These are phyloP conservation scores for Phytophthora rubi DNA, from an alignment of 352 stramenopile species.

Conservation along the genomic window DNA sequence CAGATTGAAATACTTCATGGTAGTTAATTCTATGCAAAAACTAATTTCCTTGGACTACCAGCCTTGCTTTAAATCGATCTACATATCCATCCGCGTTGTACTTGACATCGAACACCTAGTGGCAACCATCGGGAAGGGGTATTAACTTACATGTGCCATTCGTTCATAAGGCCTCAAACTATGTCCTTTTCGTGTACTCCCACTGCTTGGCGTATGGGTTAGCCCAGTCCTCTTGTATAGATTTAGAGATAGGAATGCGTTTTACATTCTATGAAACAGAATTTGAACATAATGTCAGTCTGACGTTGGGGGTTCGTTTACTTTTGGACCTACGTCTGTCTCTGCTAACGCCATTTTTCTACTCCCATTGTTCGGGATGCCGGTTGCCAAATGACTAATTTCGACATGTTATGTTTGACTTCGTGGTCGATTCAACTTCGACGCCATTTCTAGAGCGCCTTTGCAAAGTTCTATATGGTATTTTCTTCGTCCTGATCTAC, in stretches of 20 bases:
- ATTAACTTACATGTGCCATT: too few relatives aligned
- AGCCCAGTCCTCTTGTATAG: background rate
- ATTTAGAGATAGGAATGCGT: background rate
- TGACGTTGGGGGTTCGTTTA: background rate
- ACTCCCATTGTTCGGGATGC: background rate
- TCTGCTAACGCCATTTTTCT: background rate
- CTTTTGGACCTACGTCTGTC: background rate
- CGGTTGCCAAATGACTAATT: too few relatives aligned
- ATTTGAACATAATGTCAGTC: background rate
- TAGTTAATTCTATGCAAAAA: background rate
- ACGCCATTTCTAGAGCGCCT: background rate
- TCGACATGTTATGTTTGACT: background rate
- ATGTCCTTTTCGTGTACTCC: background rate
- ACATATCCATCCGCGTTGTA: background rate
- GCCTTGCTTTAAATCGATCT: background rate
- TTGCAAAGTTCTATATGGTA: background rate
- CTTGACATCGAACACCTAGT: background rate
- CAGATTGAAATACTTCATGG: background rate
- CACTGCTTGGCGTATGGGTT: background rate
- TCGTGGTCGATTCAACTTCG: background rate
- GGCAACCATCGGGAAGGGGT: too few relatives aligned
- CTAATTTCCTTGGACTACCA: too few relatives aligned
- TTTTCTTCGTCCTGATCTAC: background rate
- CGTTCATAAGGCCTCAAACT: background rate
- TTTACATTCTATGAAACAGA: background rate